Evolutionary conservation across 2,329 filamentous ascomycete species (phyloP), one percentile per base, ranked within the genome.

Genomic region (Dactylellina parvicollis): DNA sequence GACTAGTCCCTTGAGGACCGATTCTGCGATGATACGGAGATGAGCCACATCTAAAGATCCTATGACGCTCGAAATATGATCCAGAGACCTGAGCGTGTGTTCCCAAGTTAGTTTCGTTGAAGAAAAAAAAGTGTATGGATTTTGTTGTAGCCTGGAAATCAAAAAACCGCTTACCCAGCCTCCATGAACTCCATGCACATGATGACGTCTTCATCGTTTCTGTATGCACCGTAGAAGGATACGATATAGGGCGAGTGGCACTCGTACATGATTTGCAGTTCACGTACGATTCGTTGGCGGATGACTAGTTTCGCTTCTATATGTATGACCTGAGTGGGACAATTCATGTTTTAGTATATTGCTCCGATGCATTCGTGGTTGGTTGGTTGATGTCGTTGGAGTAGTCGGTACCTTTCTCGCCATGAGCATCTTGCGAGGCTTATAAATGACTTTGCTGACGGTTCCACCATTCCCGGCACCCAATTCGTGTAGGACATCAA

Each of bases 131-230:
- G 50, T 77, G 65, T 54, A 16, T 47, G 40, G n/a, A 18, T 38
- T 34, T 42, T 16, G 30, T 44, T 36, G 57, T 64, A 20, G 14
- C 26, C 22, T 12, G n/a, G 20, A 34, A n/a, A n/a, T n/a, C n/a
- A n/a, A n/a, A n/a, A n/a, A 5, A 50, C 20, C 28, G 83, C 91
- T 82, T 86, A 98, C 95, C 95, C 95, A 80, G 94, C 92, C 82
- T 99, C 95, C 92, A 96, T 96, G 80, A 99, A 98, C 81, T 99
- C 95, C 95, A 99, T 99, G 81, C 95, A 99, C 89, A 99, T 94
- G 78, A 98, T 96, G 70, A 99, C 96, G 83, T 99, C 95, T 80
- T 96, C 94, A 79, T 96, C 91, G 80, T 96, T 98, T 79, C 98
- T 87, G 80, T 98, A 99, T 36, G 95, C 95, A 73, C 95, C 95